Base-by-base conservation (phyloP, 2,329 filamentous ascomycete genomes). In the Xylariaceae sp. region DNA sequence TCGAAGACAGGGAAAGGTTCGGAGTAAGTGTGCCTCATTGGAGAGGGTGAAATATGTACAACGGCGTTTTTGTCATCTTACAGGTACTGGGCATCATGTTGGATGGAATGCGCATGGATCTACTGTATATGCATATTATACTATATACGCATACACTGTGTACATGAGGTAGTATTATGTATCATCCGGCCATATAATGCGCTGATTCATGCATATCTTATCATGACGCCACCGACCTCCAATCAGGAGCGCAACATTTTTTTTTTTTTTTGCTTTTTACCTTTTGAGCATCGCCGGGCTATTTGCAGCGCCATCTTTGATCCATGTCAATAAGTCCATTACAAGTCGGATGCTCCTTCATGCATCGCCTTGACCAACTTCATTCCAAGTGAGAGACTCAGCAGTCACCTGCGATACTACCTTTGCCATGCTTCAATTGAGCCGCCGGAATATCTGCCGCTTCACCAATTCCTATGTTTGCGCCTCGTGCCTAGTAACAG, bases 361-460 rank as follows among this genome's bases (percentile, higher is more conserved):
- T 56, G 37, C 21, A 45, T 45, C 36, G 26, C 26, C 32, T 34
- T 26, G 19, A 49, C 16, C 37, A 22, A n/a, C 36, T 29, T 45
- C 51, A 34, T 47, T 30, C 19, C 42, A 37, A 43, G 47, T 36
- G 19, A 34, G 46, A 26, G 47, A 47, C 44, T 16, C 37, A 49
- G 47, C 42, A 49, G 44, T n/a, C 26, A 22, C 30, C 43, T 47
- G 47, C 40, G 21, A 51, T 30, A 34, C 26, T 12, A 2, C 49
- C 30, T 47, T 59, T 58, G 61, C 65, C 63, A 72, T 72, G 70
- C 68, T 71, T 59, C 68, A 59, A 59, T 60, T 70, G 58, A 61
- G 65, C 19, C 61, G 64, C 41, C 59, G 59, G 30, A 58, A 61
- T 53, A 55, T 65, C 37, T 60, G 62, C 42, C 65, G 64, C 49